Conservation (phyloP, 1,284 basidiomycete species). For the Marasmius sp. region DNA sequence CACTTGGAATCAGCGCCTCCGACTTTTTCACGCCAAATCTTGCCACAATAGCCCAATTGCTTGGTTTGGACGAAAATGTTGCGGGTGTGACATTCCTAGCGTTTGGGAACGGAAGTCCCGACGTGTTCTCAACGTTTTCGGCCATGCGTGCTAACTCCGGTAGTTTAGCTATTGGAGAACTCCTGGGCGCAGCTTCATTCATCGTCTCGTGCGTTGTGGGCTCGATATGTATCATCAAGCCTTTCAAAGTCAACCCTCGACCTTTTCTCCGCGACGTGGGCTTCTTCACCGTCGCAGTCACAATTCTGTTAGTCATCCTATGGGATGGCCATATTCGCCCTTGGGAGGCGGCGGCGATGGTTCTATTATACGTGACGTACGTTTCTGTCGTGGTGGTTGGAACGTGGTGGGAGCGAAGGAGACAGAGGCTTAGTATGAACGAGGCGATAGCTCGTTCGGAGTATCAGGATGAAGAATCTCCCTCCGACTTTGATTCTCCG, state of each 20-base stretch:
- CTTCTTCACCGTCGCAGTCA: slow-evolving; percentile 86
- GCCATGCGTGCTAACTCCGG: slow-evolving; percentile 88
- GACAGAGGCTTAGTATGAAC: slow-evolving; percentile 41
- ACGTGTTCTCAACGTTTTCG: slow-evolving; percentile 93
- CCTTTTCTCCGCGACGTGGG: slow-evolving; percentile 92
- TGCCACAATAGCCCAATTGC: slow-evolving; percentile 77
- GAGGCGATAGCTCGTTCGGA: slow-evolving; percentile 62
- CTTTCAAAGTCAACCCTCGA: slow-evolving; percentile 79
- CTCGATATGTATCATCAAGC: slow-evolving; percentile 93
- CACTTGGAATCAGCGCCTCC: slow-evolving; percentile 88
- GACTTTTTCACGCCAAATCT: slow-evolving; percentile 97
- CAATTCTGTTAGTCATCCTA: slow-evolving; percentile 73
- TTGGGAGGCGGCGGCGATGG: slow-evolving; percentile 76
- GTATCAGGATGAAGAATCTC: slow-evolving; percentile 52
- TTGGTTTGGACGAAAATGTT: slow-evolving; percentile 87
- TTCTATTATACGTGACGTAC: slow-evolving; percentile 79
- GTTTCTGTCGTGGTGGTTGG: slow-evolving; percentile 76
- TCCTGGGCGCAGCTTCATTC: slow-evolving; percentile 94
- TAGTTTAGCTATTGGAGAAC: slow-evolving; percentile 90
- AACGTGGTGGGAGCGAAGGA: slow-evolving; percentile 73
- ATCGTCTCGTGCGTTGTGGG: slow-evolving; percentile 96
- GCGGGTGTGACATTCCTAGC: slow-evolving; percentile 93
- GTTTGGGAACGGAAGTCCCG: slow-evolving; percentile 91
- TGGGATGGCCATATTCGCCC: slow-evolving; percentile 74
- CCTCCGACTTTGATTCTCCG: slow-evolving; percentile 40